Evolutionary conservation across 2,329 filamentous ascomycete genomes (phyloP), one percentile per base, ranked within the genome.

Genomic region (Drechslera avenae): DNA sequence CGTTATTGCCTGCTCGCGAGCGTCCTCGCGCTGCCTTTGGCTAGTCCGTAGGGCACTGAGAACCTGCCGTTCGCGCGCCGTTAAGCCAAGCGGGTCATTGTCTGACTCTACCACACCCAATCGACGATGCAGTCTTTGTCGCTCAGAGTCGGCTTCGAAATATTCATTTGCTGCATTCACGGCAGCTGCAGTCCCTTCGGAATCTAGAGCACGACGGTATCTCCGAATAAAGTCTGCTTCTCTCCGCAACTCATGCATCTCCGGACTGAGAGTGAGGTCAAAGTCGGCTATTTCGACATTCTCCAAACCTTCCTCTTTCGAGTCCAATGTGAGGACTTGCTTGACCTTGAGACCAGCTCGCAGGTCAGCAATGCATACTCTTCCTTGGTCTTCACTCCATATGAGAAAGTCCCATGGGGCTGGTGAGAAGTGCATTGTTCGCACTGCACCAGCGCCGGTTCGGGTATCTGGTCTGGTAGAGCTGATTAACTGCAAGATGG

Each of bases 341-440:
- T 86, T 84, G 43, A 84, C 80, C 39, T 81, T 78, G 55, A 90
- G 86, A 17, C 86, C 83, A 60, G 79, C 83, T 23, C 89, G 82
- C 41, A 90, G 75, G 71, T 94, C 90, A 4, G 87, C 87, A 32
- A 93, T 79, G 31, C 88, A 90, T 13, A 92, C 79, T 48, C 86
- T 81, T 3, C 87, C 89, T 56, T 89, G 87, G 64, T 96, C 90
- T 73, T 99, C 94, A 7, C 91, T 90, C 92, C 94, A 97, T 5
- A 95, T 89, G 33, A 99, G 78, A 14, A 99, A 83, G 68, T 97
- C 93, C 79, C 88, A 93, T 0, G 92, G 90, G 1, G 89, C 89
- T 0, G 93, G 92, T 4, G 90, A 91, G 69, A 99, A 99, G 1
- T 88, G 83, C 89, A 97, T 95, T 54, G 91, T 90, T 55, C 94